phyloP scores from a whole-genome alignment of 805 yeast species.

The Candida boleticola region DNA sequence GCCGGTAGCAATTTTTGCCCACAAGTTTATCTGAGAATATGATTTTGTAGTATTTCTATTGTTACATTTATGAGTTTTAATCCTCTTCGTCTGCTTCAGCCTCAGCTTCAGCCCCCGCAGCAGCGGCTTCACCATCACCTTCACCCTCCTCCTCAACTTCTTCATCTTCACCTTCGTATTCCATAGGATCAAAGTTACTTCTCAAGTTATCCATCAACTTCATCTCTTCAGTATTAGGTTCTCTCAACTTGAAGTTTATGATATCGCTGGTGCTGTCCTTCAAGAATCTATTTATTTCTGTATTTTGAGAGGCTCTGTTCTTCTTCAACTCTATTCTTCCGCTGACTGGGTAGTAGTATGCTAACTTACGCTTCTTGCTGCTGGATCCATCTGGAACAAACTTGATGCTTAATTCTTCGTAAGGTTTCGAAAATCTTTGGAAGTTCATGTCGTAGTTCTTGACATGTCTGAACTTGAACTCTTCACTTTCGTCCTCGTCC shows the following conservation, averaged over 20 bases:
- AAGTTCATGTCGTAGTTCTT: conserved; percentile 80
- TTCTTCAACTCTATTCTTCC: conserved; percentile 82
- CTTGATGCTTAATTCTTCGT: conserved; percentile 68
- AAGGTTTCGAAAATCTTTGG: conserved; percentile 42
- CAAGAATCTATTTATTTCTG: conserved; percentile 52
- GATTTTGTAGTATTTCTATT: too few relatives aligned
- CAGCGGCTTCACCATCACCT: conserved; percentile 19
- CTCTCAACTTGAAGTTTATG: conserved; percentile 62
- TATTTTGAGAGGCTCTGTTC: conserved; percentile 66
- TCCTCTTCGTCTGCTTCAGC: not conserved
- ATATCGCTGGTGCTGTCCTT: conserved; percentile 59
- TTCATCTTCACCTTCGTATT: conserved; percentile 64
- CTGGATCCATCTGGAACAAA: conserved; percentile 36
- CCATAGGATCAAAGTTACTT: conserved; percentile 75
- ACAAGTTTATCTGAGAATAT: too few relatives aligned
- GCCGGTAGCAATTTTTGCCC: too few relatives aligned
- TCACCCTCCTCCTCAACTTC: conserved; percentile 32
- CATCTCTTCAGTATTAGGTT: conserved; percentile 69
- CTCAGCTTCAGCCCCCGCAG: conserved; percentile 9
- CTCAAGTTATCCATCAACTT: conserved; percentile 65
- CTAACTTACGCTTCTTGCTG: conserved; percentile 48
- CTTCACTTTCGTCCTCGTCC: conserved; percentile 44
- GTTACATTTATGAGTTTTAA: too few relatives aligned
- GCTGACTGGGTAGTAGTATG: conserved; percentile 72
- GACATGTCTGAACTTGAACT: conserved; percentile 57